Evolutionary conservation across 2,329 filamentous ascomycete species (phyloP).

Genomic region (Colletotrichum theobromicola): DNA sequence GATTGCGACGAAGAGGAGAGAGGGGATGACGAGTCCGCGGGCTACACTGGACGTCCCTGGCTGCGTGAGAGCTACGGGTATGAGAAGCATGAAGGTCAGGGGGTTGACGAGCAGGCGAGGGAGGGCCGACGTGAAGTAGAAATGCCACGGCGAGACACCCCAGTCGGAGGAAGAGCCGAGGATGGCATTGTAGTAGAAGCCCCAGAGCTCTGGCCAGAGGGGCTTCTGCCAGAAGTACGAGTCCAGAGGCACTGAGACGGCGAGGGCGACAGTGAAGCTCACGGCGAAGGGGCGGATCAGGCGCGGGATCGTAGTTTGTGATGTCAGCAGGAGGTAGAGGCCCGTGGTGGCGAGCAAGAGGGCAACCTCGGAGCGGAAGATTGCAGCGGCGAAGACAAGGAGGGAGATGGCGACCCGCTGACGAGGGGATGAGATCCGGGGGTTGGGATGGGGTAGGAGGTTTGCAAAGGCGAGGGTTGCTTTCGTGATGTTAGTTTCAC

Average conservation of each 20-base stretch:
- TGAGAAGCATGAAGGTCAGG: conserved; percentile 60
- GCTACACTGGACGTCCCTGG: conserved; percentile 49
- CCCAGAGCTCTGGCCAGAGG: conserved; percentile 89
- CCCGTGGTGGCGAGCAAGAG: conserved; percentile 76
- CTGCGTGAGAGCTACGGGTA: conserved; percentile 56
- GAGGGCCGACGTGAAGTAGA: conserved; percentile 82
- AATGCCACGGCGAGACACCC: conserved; percentile 86
- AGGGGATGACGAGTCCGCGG: conserved; percentile 64
- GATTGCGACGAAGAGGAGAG: conserved; percentile 73
- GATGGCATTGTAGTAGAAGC: conserved; percentile 91
- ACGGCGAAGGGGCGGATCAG: conserved; percentile 71
- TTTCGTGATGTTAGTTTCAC: conserved; percentile 34
- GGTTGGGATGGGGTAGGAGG: conserved; percentile 39
- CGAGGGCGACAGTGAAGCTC: conserved; percentile 70
- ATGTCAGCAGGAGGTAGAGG: conserved; percentile 64
- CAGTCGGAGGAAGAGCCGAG: conserved; percentile 83
- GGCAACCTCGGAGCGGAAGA: conserved; percentile 91
- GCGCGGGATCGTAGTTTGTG: conserved; percentile 55
- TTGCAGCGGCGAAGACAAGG: conserved; percentile 78
- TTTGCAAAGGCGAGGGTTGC: conserved; percentile 69
- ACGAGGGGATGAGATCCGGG: conserved; percentile 39
- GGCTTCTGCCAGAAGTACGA: conserved; percentile 91
- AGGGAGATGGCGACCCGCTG: conserved; percentile 73
- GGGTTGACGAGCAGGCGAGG: conserved; percentile 88
- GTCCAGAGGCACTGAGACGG: conserved; percentile 77